Base-by-base conservation (phyloP, 179 eudicot genomes). In the Actinidia arguta region DNA sequence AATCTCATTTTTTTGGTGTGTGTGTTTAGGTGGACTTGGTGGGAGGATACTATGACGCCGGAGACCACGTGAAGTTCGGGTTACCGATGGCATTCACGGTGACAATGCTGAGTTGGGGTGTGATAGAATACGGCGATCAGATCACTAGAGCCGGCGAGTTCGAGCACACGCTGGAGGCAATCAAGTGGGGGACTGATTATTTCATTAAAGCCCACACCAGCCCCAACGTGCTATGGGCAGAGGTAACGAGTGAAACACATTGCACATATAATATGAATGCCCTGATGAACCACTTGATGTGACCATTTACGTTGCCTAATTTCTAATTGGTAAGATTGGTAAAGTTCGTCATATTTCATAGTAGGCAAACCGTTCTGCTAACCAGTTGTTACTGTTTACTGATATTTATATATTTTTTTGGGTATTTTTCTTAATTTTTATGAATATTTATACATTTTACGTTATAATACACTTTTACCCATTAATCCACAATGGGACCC, bases 71-170 rank as follows among this genome's bases (percentile, higher is more conserved):
- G 12, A 94, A 94, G 82, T 94, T 92, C 52, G 98, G 98, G 1
- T 76, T 94, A n/a, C 97, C 97, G n/a, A 93, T 93, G 97, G 94
- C 97, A 0, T 93, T 92, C 81, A 93, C 95, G 4, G 86, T 94
- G 54, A 92, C 96, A 61, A 92, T 93, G 95, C 80, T 94, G 75
- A 88, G 96, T 20, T 94, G 98, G 96, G 84, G 94, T 20, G 95
- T 88, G 3, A 52, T 93, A 4, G 90, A 93, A 20, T 92, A 88
- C 83, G 84, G 90, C 25, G 78, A 72, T 11, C 85, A 89, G 3
- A 81, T 93, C 10, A 84, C 59, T 56, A 82, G 80, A 4, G 90
- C 88, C 25, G 95, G 93, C 8, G 96, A 94, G 78, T 82, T 87
- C 79, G 82, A 82, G 55, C 97, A 93, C 69, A 91, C 96, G 5